Evolutionary conservation across 2,329 filamentous ascomycete species (phyloP), one percentile per base, ranked within the genome.

Genomic region (Cercospora sp.): DNA sequence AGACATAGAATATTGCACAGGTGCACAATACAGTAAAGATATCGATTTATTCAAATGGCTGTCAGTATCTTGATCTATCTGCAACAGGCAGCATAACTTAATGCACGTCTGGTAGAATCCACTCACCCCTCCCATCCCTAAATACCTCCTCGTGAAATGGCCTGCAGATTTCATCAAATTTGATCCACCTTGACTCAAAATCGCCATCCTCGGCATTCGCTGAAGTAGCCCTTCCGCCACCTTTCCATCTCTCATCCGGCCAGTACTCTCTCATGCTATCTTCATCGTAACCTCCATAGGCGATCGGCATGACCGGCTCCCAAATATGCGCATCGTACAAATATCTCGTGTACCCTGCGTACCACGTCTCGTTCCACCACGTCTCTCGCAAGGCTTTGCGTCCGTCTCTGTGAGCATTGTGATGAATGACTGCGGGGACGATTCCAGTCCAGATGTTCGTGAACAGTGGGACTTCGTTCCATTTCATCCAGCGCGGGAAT

Each of bases 221-320:
- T 80, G 82, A 28, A n/a, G 48, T 3, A 80, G 67, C 83, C 82
- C 83, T 84, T 8, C 82, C 76, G 3, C 84, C 84, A 1, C 83
- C 83, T 55, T 78, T 80, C 8, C 82, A 79, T 70, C 73, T 84
- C 79, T 81, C 82, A 79, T 78, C 78, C 77, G 31, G 78, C 79
- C 68, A 82, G 75, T 8, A 82, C 78, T 42, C 80, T 78, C 20
- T 79, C 71, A 60, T 42, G 1, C 55, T 66, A 2, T 79, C 74
- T 3, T 79, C 77, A 2, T 79, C 78, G 53, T 80, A 77, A 1
- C 81, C 79, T 2, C 80, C 78, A 23, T 79, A 75, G 5, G 81
- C 75, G 5, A 77, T 65, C 5, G 75, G 71, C 18, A 66, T 60
- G 12, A 69, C 33, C 1, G 70, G 72, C 23, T 64, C 68, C 36